Conservation (phyloP, 306 rosid species). For the Medicago arabica region DNA sequence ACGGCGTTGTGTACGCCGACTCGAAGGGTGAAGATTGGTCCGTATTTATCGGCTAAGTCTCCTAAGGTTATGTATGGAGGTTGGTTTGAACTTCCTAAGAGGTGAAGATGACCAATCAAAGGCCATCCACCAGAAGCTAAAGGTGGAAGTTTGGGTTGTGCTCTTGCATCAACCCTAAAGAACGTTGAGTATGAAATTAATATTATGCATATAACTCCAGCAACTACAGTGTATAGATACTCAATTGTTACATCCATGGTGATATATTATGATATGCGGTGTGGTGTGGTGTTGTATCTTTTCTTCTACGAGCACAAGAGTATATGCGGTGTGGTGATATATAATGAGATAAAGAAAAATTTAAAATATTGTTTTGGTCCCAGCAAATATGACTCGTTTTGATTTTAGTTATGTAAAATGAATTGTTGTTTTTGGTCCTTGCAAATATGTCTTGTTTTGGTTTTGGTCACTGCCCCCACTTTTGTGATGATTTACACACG, state of each 20-base stretch:
- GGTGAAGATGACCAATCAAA: constrained; percentile 63
- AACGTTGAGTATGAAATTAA: constrained; percentile 27
- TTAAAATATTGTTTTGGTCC: too few species aligned
- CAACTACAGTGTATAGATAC: neutral
- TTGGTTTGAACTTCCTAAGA: constrained; percentile 37
- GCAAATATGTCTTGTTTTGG: too few species aligned
- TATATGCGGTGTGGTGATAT: too few species aligned
- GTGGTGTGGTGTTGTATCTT: neutral
- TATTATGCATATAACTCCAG: constrained; percentile 31
- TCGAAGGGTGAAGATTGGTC: constrained; percentile 52
- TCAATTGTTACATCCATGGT: neutral
- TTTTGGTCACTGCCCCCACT: too few species aligned
- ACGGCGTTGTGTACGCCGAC: constrained; percentile 48
- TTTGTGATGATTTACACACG: too few species aligned
- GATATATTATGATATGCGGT: neutral
- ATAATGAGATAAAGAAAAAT: too few species aligned
- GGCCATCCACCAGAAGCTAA: constrained; percentile 72
- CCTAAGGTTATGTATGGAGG: constrained; percentile 56
- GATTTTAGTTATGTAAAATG: too few species aligned
- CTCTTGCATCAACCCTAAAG: neutral
- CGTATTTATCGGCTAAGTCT: constrained; percentile 54
- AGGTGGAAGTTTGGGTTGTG: constrained; percentile 41
- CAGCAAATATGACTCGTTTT: too few species aligned
- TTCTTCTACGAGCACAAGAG: too few species aligned
- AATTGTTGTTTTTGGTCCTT: too few species aligned